These are phyloP conservation scores for Fraxinus ornus DNA, from an alignment of 305 asterid genomes.

Conservation along the genomic window DNA sequence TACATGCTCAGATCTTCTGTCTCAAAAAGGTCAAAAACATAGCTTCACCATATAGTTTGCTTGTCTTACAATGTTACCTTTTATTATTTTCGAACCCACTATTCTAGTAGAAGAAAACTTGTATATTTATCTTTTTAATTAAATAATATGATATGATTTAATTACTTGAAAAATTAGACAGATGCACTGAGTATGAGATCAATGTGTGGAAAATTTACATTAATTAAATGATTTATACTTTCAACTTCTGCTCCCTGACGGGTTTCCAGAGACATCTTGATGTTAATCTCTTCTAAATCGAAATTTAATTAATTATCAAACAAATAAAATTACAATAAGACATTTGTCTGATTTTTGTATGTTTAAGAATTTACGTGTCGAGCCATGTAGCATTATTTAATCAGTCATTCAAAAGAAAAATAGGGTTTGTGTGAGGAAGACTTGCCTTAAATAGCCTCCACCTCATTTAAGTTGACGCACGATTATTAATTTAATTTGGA, in stretches of 20 bases:
- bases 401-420: too few relatives aligned
- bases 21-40: slow-evolving; percentile 7
- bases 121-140: slow-evolving; percentile 8
- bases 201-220: neutral
- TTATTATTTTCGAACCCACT: neutral
- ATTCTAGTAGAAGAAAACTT: neutral
- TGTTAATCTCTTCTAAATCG: neutral
- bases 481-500: neutral
- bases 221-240: slow-evolving; percentile 14
- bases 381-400: neutral
- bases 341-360: neutral
- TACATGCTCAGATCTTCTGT: neutral
- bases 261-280: slow-evolving; percentile 24
- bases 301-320: neutral
- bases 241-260: slow-evolving; percentile 24
- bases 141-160: too few relatives aligned
- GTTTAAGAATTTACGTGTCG: too few relatives aligned
- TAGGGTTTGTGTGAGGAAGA: neutral
- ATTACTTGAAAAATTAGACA: neutral
- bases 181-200: slow-evolving; percentile 18
- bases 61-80: neutral
- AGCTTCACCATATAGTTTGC: neutral
- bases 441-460: neutral
- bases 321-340: neutral
- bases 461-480: neutral